phyloP scores from a whole-genome alignment of 2,329 filamentous ascomycete genomes.

The Penicillium sp. region DNA sequence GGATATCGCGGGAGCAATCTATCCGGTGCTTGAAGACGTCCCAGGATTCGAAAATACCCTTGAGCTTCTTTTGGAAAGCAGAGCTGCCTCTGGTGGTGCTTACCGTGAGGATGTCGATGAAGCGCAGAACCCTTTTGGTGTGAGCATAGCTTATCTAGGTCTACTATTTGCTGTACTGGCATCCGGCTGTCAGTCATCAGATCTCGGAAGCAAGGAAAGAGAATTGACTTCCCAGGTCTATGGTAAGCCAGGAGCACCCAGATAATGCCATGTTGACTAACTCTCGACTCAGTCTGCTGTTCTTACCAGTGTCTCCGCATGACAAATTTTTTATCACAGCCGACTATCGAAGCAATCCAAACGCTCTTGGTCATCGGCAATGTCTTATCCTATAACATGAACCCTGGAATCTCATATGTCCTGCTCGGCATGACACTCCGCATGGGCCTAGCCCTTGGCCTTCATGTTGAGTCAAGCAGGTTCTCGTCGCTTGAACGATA shows the following conservation, averaged over 20 bases:
- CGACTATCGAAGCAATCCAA: slow-evolving; percentile 61
- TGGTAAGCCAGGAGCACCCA: slow-evolving; percentile 38
- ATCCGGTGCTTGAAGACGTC: slow-evolving; percentile 59
- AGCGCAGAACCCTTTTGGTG: slow-evolving; percentile 56
- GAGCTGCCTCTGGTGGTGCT: slow-evolving; percentile 44
- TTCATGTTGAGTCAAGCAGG: slow-evolving; percentile 58
- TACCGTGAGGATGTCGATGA: slow-evolving; percentile 47
- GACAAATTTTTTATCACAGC: slow-evolving; percentile 62
- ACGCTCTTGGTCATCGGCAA: slow-evolving; percentile 62
- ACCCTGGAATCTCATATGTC: slow-evolving; percentile 63
- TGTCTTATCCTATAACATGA: slow-evolving; percentile 63
- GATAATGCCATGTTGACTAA: not conserved
- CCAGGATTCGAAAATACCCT: slow-evolving; percentile 55
- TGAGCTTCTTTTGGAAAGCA: slow-evolving; percentile 52
- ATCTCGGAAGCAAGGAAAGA: slow-evolving; percentile 56
- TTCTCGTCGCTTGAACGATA: slow-evolving; percentile 51
- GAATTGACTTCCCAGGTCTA: slow-evolving; percentile 65
- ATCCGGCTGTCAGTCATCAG: slow-evolving; percentile 61
- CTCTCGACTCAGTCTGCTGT: slow-evolving; percentile 54
- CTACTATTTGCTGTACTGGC: slow-evolving; percentile 62
- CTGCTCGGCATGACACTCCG: slow-evolving; percentile 60
- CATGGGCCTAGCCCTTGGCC: slow-evolving; percentile 59
- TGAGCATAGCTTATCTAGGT: slow-evolving; percentile 58
- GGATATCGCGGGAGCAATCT: slow-evolving; percentile 59
- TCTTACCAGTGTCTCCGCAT: slow-evolving; percentile 64